Percentiles rank a stretch among this genome's conserved stretches.
Conservation (phyloP, 345 rosid genomes). For the Nasturtium officinale region DNA sequence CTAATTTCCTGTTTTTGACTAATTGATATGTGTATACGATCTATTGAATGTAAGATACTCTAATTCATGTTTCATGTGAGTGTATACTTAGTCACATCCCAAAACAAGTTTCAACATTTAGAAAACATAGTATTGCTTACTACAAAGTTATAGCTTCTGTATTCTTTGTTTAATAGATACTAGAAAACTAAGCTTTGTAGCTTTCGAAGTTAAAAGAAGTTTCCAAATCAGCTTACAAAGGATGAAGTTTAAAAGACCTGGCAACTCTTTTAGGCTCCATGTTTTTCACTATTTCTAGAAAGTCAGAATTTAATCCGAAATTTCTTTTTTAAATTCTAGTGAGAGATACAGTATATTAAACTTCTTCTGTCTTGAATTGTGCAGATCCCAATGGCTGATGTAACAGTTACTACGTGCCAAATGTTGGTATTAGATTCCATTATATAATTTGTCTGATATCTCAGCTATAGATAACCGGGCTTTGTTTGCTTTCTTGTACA, state of each 20-base stretch:
- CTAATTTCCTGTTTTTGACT: neutral
- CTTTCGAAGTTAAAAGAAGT: neutral
- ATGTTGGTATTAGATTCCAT: neutral
- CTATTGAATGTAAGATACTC: neutral
- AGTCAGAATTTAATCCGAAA: constrained; percentile 1
- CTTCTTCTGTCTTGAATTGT: constrained; percentile 16
- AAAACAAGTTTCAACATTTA: neutral
- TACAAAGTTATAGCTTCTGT: neutral
- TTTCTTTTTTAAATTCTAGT: neutral
- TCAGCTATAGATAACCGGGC: neutral
- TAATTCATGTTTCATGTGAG: neutral
- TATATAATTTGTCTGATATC: neutral
- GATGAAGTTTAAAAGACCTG: neutral
- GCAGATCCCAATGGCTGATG: constrained; percentile 32
- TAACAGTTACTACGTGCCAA: constrained; percentile 10
- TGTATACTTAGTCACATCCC: neutral
- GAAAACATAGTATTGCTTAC: neutral
- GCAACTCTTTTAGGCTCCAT: neutral
- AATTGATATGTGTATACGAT: neutral
- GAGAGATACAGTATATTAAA: constrained; percentile 5
- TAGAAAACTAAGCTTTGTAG: neutral
- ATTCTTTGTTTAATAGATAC: neutral
- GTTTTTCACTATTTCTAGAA: constrained; percentile 11
- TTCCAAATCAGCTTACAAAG: neutral
- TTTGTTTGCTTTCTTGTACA: neutral